These are phyloP conservation scores for Gastrolobium villosum DNA, from an alignment of 306 rosid species.

Conservation along the genomic window DNA sequence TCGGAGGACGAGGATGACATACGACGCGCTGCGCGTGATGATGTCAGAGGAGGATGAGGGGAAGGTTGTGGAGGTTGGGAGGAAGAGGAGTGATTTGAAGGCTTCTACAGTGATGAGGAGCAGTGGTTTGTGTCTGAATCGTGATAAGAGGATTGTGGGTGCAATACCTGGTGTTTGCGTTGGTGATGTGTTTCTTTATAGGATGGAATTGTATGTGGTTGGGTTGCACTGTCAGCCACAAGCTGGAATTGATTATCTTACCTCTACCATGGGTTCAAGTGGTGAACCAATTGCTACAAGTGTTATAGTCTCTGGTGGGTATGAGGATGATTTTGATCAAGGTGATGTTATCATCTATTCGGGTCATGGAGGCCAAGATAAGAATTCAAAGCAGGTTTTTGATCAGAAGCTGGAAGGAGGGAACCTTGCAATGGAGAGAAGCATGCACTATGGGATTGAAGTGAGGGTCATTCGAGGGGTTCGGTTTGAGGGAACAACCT, in stretches of 20 bases:
- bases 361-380: slow-evolving; percentile 98
- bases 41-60: slow-evolving; percentile 63
- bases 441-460: slow-evolving; percentile 93
- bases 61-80: slow-evolving; percentile 41
- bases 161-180: slow-evolving; percentile 86
- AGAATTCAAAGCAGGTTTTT: slow-evolving; percentile 70
- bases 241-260: slow-evolving; percentile 94
- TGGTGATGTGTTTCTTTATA: slow-evolving; percentile 83
- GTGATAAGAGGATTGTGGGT: slow-evolving; percentile 91
- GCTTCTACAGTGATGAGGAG: slow-evolving; percentile 75
- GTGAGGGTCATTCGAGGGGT: slow-evolving; percentile 91
- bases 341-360: slow-evolving; percentile 89
- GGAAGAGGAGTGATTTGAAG: slow-evolving; percentile 67
- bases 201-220: slow-evolving; percentile 90
- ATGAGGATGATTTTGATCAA: slow-evolving; percentile 86
- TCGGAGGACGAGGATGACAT: slow-evolving; percentile 77
- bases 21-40: slow-evolving; percentile 76
- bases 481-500: slow-evolving; percentile 57
- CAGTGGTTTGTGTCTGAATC: slow-evolving; percentile 83
- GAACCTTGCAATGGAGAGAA: slow-evolving; percentile 91
- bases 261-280: slow-evolving; percentile 81
- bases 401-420: slow-evolving; percentile 95
- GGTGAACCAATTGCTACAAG: slow-evolving; percentile 97
- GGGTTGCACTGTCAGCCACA: slow-evolving; percentile 93
- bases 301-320: slow-evolving; percentile 91